These are phyloP conservation scores for Pleoardoris graminearum DNA, from an alignment of 2,329 filamentous ascomycete genomes.

Conservation along the genomic window DNA sequence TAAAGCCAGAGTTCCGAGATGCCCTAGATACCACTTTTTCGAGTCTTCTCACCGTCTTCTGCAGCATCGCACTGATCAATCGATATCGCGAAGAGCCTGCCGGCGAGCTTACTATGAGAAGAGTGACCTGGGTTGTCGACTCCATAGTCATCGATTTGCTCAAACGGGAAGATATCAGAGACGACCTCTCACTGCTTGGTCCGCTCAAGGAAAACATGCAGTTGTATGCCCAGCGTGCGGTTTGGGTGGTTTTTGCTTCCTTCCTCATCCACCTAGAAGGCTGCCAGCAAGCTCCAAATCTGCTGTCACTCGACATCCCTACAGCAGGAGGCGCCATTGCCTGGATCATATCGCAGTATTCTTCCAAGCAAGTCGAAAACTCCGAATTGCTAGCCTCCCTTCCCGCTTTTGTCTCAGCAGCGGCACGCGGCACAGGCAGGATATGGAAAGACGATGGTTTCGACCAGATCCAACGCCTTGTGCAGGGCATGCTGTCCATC, in stretches of 20 bases:
- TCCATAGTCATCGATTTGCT: constrained; percentile 28
- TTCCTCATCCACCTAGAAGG: constrained; percentile 30
- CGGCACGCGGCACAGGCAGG: constrained; percentile 41
- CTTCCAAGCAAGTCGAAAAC: constrained; percentile 23
- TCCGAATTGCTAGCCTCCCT: constrained; percentile 29
- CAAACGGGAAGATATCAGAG: constrained; percentile 26
- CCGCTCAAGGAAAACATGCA: constrained; percentile 30
- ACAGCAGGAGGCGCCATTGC: constrained; percentile 21
- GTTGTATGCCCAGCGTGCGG: constrained; percentile 34
- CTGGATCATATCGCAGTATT: constrained; percentile 30
- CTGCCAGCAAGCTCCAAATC: background rate
- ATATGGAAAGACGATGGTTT: constrained; percentile 42
- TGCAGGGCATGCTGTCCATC: constrained; percentile 31
- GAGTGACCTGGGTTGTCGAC: constrained; percentile 31
- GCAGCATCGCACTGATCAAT: constrained; percentile 38
- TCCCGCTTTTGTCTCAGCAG: constrained; percentile 36
- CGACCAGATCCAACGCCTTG: constrained; percentile 36
- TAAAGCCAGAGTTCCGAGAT: constrained; percentile 33
- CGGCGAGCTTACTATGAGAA: constrained; percentile 17
- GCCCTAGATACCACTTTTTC: constrained; percentile 42
- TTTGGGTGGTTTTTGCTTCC: constrained; percentile 31
- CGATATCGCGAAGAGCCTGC: constrained; percentile 20
- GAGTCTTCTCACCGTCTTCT: constrained; percentile 39
- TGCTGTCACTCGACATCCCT: constrained; percentile 14
- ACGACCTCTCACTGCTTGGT: constrained; percentile 28